Base-by-base conservation (phyloP, 352 stramenopile species). In the Peronospora destructor region DNA sequence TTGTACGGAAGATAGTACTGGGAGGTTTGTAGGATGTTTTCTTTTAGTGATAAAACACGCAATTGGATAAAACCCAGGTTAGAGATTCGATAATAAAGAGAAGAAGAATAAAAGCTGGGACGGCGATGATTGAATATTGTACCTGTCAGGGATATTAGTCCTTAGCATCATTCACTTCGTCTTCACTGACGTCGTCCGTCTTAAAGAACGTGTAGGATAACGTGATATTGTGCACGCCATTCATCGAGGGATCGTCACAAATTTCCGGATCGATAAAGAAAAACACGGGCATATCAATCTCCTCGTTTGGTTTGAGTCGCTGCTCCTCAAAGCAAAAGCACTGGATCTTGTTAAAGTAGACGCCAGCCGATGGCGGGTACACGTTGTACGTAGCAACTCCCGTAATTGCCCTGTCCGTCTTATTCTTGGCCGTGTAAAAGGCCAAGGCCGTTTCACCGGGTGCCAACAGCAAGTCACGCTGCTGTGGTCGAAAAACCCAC, bases 301-400 rank as follows among this genome's bases (percentile, higher is more conserved):
- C 97, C 63, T 99, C 97, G 19, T 95, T 85, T 5, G 93, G 81
- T 46, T 97, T 87, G 5, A 99, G 73, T 13, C 96, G 80, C 68
- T 99, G 97, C 73, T 99, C 95, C 66, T 99, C 97, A 61, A 99
- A 99, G 68, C 97, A 99, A 71, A 99, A 99, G 68, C 97, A 99
- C 76, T 99, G 96, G 64, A 99, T 99, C 73, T 99, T 99, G 80
- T 99, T 98, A 68, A 99, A 99, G 70, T 99, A 98, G 30, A 99
- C 79, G 23, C 97, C 73, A 6, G 85, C 79, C 49, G 98, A 96
- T 21, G 95, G 93, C 29, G 97, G 97, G 61, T 98, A 96, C 44
- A 99, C 96, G 70, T 99, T 99, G 80, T 99, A 99, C 21, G 96
- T 99, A n/a, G 95, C 95, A 21, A 99, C 96, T 45, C 97, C 96